Evolutionary conservation across 768 basidiomycete species (phyloP).

Genomic region (Trametes cubensis): DNA sequence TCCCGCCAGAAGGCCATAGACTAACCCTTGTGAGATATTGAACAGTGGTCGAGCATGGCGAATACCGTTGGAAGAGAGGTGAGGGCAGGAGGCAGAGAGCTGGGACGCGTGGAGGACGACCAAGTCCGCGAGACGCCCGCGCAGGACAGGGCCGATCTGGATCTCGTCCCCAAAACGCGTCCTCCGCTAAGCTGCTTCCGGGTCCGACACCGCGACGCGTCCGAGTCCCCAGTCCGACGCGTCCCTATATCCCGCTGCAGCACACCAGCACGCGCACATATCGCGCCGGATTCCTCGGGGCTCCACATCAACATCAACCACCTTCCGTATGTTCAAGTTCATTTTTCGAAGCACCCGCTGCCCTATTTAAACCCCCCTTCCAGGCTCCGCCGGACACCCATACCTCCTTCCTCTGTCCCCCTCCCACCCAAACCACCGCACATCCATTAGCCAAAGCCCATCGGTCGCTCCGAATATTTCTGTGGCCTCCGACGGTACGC

Average conservation of each 20-base stretch:
- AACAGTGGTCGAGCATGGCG: conserved; percentile 91
- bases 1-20: not conserved
- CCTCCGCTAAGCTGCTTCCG: not conserved
- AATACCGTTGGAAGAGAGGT: not conserved
- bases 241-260: too few relatives aligned
- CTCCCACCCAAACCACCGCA: not conserved
- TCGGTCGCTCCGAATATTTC: not conserved
- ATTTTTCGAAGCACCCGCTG: conserved; percentile 1
- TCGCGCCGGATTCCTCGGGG: too few relatives aligned
- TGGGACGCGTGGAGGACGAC: not conserved
- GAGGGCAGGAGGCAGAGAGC: not conserved
- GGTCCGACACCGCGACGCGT: not conserved
- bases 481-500: not conserved
- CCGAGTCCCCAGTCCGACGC: not conserved
- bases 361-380: conserved; percentile 1
- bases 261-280: too few relatives aligned
- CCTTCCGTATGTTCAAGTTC: conserved; percentile 5
- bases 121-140: not conserved
- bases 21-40: conserved; percentile 90
- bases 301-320: not conserved
- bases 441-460: not conserved
- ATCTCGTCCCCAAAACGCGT: not conserved
- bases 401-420: not conserved
- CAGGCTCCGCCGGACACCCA: not conserved
- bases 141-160: too few relatives aligned